Conservation (phyloP, 2,329 filamentous ascomycete genomes). For the Paracamarosporium sp. region DNA sequence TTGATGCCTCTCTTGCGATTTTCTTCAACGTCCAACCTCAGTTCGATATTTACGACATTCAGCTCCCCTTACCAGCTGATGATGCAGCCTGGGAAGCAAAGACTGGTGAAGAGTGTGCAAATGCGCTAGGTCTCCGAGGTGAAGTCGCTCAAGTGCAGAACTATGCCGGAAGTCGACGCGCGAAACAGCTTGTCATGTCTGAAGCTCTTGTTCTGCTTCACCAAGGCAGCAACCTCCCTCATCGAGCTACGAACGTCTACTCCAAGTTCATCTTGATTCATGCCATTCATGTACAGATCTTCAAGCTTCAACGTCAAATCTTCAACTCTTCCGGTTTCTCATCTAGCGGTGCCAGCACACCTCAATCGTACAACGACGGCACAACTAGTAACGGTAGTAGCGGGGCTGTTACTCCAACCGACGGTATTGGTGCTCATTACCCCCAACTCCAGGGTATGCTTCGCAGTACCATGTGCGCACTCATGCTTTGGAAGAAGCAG, state of each 20-base stretch:
- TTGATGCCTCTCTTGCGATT: conserved; percentile 70
- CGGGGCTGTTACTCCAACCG: conserved; percentile 53
- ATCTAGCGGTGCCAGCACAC: conserved; percentile 60
- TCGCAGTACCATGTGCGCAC: conserved; percentile 57
- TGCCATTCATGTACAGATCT: conserved; percentile 69
- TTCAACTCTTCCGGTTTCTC: conserved; percentile 33
- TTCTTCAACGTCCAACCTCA: conserved; percentile 74
- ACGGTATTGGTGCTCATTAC: conserved; percentile 53
- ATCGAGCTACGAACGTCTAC: conserved; percentile 72
- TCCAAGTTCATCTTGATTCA: conserved; percentile 79
- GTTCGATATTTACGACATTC: conserved; percentile 69
- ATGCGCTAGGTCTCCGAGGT: conserved; percentile 70
- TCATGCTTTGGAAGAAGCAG: conserved; percentile 74
- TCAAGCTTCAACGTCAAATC: conserved; percentile 56
- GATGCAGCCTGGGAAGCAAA: conserved; percentile 77
- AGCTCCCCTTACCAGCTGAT: conserved; percentile 73
- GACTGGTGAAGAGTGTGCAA: conserved; percentile 65
- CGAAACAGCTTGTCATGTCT: conserved; percentile 70
- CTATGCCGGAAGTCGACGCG: conserved; percentile 66
- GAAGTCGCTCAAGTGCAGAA: conserved; percentile 64
- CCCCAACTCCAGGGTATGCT: conserved; percentile 56
- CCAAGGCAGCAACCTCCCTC: conserved; percentile 65
- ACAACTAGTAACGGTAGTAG: conserved; percentile 33
- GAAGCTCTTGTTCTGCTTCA: conserved; percentile 68
- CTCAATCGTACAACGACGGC: conserved; percentile 60